Evolutionary conservation across 1,284 basidiomycete species (phyloP), one percentile per base, ranked within the genome.

Genomic region (Trichosporon asahii): DNA sequence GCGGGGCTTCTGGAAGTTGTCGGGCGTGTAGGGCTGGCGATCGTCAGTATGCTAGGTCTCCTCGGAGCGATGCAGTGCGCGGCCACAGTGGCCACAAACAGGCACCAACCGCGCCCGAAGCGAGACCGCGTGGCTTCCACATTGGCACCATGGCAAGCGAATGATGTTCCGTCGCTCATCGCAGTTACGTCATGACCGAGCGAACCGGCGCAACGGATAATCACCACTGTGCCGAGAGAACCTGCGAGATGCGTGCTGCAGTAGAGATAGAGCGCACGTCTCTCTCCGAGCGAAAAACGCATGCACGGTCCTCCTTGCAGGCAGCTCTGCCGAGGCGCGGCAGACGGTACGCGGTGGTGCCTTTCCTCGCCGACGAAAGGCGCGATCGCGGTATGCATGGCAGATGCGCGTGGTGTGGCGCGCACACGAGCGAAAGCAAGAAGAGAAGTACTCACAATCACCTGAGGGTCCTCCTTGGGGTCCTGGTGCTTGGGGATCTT

Each of bases 21-120:
- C 78, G 1, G 83, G 81, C 27, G 73, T 71, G 64, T 80, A 74
- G 21, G 83, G 83, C 83, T 84, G 71, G 3, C n/a, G n/a, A n/a
- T n/a, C 9, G 61, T 67, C 21, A 66, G 53, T n/a, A 6, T 18
- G 4, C 35, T 14, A 12, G 9, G 3, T 12, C 11, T 14, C 14
- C 35, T 6, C 31, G 31, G 31, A 8, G 7, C 31, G 31, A 33
- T 33, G 31, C 31, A 33, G 31, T 9, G 11, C 6, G 31, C 31
- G 11, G 31, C 31, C 31, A 33, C n/a, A n/a, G 31, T 33, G 31
- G 31, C 31, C 31, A 33, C 4, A 33, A 33, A 18, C 15, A 18
- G 37, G 31, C 23, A 44, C 33, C 35, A 33, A n/a, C 31, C 31
- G 31, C 31, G 31, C 31, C 31, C n/a, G 31, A 64, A 11, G 33